Conservation (phyloP, 2,329 filamentous ascomycete species). For the Fusarium piperis region DNA sequence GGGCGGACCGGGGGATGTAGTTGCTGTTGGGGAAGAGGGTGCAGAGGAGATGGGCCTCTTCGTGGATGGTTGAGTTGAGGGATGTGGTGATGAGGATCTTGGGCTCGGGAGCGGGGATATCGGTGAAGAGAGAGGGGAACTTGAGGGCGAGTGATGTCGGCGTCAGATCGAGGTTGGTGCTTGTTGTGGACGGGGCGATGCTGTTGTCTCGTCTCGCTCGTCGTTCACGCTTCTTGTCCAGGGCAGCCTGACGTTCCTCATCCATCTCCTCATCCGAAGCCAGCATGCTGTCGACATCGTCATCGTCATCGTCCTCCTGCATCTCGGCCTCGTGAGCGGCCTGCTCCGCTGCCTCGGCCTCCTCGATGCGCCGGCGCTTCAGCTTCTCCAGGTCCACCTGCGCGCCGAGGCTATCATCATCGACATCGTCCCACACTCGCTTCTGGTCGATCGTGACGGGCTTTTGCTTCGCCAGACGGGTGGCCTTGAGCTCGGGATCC, state of each 20-base stretch:
- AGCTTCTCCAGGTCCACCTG: slow-evolving; percentile 68
- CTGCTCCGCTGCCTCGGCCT: slow-evolving; percentile 62
- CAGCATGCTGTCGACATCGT: slow-evolving; percentile 82
- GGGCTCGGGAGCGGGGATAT: slow-evolving; percentile 69
- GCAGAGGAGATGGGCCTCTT: slow-evolving; percentile 81
- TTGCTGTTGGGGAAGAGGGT: slow-evolving; percentile 85
- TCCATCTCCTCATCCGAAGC: slow-evolving; percentile 69
- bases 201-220: slow-evolving; percentile 60
- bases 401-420: slow-evolving; percentile 66
- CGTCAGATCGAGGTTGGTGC: slow-evolving; percentile 71
- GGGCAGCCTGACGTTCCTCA: slow-evolving; percentile 54
- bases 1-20: slow-evolving; percentile 87
- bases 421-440: slow-evolving; percentile 86
- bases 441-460: slow-evolving; percentile 87
- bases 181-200: slow-evolving; percentile 67
- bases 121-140: slow-evolving; percentile 70
- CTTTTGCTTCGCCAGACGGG: slow-evolving; percentile 80
- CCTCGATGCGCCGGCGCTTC: slow-evolving; percentile 65
- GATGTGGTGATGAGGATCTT: slow-evolving; percentile 94
- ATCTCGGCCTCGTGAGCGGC: slow-evolving; percentile 56
- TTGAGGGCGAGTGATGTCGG: slow-evolving; percentile 68
- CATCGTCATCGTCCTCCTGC: slow-evolving; percentile 54
- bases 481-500: slow-evolving; percentile 78
- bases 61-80: slow-evolving; percentile 87
- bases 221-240: slow-evolving; percentile 56